These are phyloP conservation scores for Gracilaria vermiculophylla DNA, from an alignment of 23 red algal species.

Conservation along the genomic window DNA sequence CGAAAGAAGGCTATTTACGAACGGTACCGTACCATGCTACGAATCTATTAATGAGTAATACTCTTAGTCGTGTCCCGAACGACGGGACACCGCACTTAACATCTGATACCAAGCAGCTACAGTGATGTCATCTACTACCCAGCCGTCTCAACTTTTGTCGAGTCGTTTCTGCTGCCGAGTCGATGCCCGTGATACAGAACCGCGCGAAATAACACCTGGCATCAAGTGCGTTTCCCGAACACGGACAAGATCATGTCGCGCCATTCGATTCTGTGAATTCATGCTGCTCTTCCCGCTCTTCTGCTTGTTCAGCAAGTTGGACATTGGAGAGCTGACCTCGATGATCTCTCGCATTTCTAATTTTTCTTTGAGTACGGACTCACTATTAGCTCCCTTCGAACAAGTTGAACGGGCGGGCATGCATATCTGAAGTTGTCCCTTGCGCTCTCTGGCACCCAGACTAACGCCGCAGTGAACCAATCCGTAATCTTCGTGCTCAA, in stretches of 20 bases:
- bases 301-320: not conserved
- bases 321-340: not conserved
- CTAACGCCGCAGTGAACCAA: not conserved
- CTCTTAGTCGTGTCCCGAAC: too few relatives aligned
- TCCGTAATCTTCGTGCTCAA: slow-evolving; percentile 1
- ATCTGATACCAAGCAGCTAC: too few relatives aligned
- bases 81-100: too few relatives aligned
- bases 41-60: too few relatives aligned
- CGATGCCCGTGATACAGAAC: not conserved
- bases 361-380: slow-evolving; percentile 7
- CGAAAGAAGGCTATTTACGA: too few relatives aligned
- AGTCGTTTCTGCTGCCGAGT: not conserved
- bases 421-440: not conserved
- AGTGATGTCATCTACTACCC: too few relatives aligned
- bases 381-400: not conserved
- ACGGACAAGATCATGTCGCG: not conserved
- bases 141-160: not conserved
- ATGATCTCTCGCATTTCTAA: not conserved
- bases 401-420: not conserved
- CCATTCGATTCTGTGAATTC: not conserved
- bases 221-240: not conserved
- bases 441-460: not conserved
- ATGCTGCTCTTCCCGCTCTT: slow-evolving; percentile 6
- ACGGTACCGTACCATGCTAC: too few relatives aligned
- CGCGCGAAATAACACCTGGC: not conserved